Conservation (phyloP, 148 eudicot genomes). For the Amaranthus cruentus region DNA sequence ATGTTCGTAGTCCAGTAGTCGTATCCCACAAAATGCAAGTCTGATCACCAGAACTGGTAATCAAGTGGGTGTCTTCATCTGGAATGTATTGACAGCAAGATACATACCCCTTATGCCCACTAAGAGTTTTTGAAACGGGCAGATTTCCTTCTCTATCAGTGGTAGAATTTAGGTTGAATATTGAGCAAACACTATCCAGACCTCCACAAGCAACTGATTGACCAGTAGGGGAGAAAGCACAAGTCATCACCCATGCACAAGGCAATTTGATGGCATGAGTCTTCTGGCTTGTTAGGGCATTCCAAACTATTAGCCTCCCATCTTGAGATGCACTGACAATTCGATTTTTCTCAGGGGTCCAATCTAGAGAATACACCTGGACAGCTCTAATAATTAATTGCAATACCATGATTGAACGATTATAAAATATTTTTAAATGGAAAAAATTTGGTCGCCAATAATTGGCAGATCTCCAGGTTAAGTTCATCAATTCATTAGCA, state of each 20-base stretch:
- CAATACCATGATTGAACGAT: neutral
- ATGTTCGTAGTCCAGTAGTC: slow-evolving; percentile 84
- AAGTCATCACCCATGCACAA: slow-evolving; percentile 99
- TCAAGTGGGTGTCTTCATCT: slow-evolving; percentile 79
- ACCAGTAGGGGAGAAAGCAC: slow-evolving; percentile 94
- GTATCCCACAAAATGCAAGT: slow-evolving; percentile 97
- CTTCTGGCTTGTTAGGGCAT: slow-evolving; percentile 97
- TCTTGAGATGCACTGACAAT: slow-evolving; percentile 99
- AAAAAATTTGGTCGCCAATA: neutral
- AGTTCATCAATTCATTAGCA: too few relatives aligned
- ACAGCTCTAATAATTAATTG: slow-evolving; percentile 4
- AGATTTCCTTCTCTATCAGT: slow-evolving; percentile 75
- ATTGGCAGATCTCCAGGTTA: too few relatives aligned
- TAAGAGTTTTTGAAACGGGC: slow-evolving; percentile 87
- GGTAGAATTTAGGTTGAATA: slow-evolving; percentile 79
- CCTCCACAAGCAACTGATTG: slow-evolving; percentile 98
- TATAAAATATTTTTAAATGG: neutral
- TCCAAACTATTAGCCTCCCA: slow-evolving; percentile 95
- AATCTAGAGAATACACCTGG: slow-evolving; percentile 92
- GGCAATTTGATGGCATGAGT: slow-evolving; percentile 94
- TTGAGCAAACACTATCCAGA: slow-evolving; percentile 86
- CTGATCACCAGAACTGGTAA: slow-evolving; percentile 94
- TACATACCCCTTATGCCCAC: slow-evolving; percentile 95
- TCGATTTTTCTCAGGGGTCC: slow-evolving; percentile 86
- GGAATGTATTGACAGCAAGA: slow-evolving; percentile 96